Percentiles rank a stretch among this genome's conserved stretches.
Evolutionary conservation across 2,329 filamentous ascomycete genomes (phyloP).

Genomic region (Knoxdaviesia capensis): DNA sequence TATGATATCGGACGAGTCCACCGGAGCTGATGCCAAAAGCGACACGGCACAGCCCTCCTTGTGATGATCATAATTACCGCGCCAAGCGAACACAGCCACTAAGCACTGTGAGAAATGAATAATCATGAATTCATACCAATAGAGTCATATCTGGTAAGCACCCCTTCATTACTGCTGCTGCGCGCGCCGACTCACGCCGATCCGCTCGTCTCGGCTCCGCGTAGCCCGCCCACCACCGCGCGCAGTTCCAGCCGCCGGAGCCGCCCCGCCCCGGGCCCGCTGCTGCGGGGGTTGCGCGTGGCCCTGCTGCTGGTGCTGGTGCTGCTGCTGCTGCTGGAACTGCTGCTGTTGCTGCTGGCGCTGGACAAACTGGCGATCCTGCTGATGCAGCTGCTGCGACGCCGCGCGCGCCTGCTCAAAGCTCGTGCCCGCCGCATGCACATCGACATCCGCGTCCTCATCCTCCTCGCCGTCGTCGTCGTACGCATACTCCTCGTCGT

Average conservation of each 20-base stretch:
- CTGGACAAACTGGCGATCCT: slow-evolving; percentile 2
- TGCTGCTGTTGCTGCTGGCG: slow-evolving; percentile 4
- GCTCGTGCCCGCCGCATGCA: neutral
- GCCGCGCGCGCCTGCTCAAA: neutral
- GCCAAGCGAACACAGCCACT: no score
- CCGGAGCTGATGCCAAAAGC: no score
- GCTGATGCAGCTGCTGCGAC: slow-evolving; percentile 7
- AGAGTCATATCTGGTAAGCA: no score
- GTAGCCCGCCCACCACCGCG: neutral
- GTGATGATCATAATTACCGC: no score
- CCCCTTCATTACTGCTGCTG: no score
- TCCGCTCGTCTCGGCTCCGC: slow-evolving; percentile 2
- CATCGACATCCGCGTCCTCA: neutral
- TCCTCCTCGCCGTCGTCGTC: neutral
- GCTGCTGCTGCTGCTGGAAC: slow-evolving; percentile 6
- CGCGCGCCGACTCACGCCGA: slow-evolving; percentile 1
- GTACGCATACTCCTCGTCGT: neutral
- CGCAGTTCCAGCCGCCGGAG: neutral
- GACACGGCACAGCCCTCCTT: no score
- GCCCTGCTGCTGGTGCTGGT: slow-evolving; percentile 8
- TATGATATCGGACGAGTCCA: no score
- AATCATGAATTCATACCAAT: no score
- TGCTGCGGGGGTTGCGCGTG: neutral
- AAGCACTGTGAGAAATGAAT: no score
- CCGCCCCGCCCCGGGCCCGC: no score